Base-by-base conservation (phyloP, 2,329 filamentous ascomycete species). In the Annulohypoxylon truncatum region DNA sequence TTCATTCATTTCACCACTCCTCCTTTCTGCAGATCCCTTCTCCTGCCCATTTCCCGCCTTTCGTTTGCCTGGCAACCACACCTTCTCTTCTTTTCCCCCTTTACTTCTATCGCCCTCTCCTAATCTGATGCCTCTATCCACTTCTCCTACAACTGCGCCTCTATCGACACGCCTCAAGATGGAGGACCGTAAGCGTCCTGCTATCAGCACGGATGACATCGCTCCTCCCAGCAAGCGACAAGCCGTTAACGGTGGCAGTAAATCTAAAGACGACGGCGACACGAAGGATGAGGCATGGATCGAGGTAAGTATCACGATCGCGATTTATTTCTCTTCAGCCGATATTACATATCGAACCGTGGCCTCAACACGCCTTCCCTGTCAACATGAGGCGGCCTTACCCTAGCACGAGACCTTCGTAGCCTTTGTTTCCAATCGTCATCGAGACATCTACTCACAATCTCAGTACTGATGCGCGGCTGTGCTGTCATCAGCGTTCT, bases 161-260 rank as follows among this genome's bases (percentile, higher is more conserved):
- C 89, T 92, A 85, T 91, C 93, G 84, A 90, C 90, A 87, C 86
- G 92, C 83, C 85, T 89, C 85, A 97, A 96, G 88, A 99, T 98
- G 95, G 96, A 99, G 87, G 96, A 98, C 85, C 93, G 96, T 88
- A 99, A 99, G 88, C 90, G 96, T 88, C 92, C 94, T 78, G 92
- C 94, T 78, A 87, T 91, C 74, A 87, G 88, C 78, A 84, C 88
- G 76, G 92, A 96, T 79, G 93, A 97, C 73, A 84, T 92, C 77
- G 92, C 92, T 71, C 95, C 95, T 72, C 94, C 95, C 20, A 92
- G 90, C 77, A 99, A 98, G 86, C 91, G 94, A 81, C 92, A 97
- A 80, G 92, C 93, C 60, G 87, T 95, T 71, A 97, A 97, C 84
- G 94, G 94, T 76, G 82, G 84, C 69, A 85, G 82, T 75, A 87